phyloP scores from a whole-genome alignment of 202 grass and related monocot genomes.

The Elaeis oleifera region DNA sequence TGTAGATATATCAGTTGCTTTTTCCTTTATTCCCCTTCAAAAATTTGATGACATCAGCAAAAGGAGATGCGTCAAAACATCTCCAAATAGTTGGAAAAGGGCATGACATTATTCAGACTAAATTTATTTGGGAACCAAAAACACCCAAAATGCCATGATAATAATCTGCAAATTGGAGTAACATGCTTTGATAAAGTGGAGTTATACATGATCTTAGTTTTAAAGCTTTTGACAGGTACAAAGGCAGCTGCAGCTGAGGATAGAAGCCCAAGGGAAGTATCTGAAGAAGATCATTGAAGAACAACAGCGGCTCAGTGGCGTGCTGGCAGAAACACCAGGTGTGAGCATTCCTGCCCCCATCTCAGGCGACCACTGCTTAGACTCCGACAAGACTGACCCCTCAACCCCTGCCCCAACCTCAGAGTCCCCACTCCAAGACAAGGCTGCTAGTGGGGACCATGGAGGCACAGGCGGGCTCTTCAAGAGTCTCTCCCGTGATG shows the following conservation, averaged over 20 bases:
- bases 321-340: conserved; percentile 26
- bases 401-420: conserved; percentile 63
- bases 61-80: no score
- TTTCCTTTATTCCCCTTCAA: no score
- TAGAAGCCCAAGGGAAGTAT: conserved; percentile 48
- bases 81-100: no score
- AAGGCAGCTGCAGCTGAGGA: conserved; percentile 50
- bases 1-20: no score
- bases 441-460: conserved; percentile 27
- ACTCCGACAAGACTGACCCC: conserved; percentile 66
- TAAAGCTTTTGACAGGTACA: conserved; percentile 35
- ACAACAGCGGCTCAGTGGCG: conserved; percentile 35
- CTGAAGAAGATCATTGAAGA: conserved; percentile 59
- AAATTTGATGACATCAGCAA: no score
- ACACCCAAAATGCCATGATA: no score
- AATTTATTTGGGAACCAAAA: no score
- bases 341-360: conserved; percentile 4
- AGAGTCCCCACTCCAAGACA: conserved; percentile 38
- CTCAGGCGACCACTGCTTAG: conserved; percentile 27
- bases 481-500: conserved; percentile 47
- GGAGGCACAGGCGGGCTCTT: conserved; percentile 24
- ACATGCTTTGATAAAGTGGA: no score
- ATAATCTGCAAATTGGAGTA: no score
- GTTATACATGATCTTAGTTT: not conserved
- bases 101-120: no score